Evolutionary conservation across 352 stramenopile genomes (phyloP).

Genomic region (Peronospora destructor): DNA sequence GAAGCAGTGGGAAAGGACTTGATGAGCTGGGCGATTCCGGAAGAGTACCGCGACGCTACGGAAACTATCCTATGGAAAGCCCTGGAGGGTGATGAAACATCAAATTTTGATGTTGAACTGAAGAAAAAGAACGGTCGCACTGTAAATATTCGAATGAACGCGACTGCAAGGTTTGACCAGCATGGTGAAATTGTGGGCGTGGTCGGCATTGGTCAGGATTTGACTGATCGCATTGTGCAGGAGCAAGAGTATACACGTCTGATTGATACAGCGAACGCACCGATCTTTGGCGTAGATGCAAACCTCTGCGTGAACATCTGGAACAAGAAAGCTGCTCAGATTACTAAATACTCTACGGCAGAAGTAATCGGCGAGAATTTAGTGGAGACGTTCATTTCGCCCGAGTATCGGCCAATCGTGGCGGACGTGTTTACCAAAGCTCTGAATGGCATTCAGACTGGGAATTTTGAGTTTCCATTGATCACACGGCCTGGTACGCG

Average conservation of each 20-base stretch:
- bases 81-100: slow-evolving; percentile 54
- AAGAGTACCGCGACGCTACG: slow-evolving; percentile 46
- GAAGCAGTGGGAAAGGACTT: slow-evolving; percentile 85
- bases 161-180: slow-evolving; percentile 56
- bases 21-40: slow-evolving; percentile 48
- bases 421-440: slow-evolving; percentile 68
- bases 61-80: slow-evolving; percentile 50
- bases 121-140: slow-evolving; percentile 58
- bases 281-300: slow-evolving; percentile 88
- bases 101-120: slow-evolving; percentile 81
- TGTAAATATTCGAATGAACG: slow-evolving; percentile 68
- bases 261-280: slow-evolving; percentile 88
- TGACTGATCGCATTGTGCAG: slow-evolving; percentile 80
- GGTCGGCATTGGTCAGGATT: slow-evolving; percentile 82
- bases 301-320: slow-evolving; percentile 87
- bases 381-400: slow-evolving; percentile 81
- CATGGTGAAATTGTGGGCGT: slow-evolving; percentile 77
- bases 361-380: slow-evolving; percentile 80
- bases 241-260: slow-evolving; percentile 84
- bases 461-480: slow-evolving; percentile 84
- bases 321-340: slow-evolving; percentile 88
- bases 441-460: slow-evolving; percentile 61
- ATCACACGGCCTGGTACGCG: slow-evolving; percentile 64
- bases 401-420: slow-evolving; percentile 58
- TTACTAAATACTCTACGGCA: slow-evolving; percentile 74